phyloP scores from a whole-genome alignment of 352 stramenopile genomes.

The Globisporangium apiculatum region DNA sequence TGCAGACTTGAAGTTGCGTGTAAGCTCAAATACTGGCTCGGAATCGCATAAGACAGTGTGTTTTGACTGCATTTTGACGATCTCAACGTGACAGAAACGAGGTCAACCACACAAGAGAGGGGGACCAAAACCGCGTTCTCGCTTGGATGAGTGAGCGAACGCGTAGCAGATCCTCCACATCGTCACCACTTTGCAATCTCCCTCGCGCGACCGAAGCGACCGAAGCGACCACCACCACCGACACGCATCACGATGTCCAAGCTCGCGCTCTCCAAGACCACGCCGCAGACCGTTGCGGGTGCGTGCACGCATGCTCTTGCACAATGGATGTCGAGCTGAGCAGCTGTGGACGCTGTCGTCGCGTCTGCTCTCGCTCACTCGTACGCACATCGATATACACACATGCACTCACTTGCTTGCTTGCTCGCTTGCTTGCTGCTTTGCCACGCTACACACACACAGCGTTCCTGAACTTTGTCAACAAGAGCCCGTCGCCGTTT shows the following conservation, averaged over 20 bases:
- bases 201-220: neutral
- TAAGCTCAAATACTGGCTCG: too few relatives aligned
- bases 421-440: neutral
- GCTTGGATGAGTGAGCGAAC: too few relatives aligned
- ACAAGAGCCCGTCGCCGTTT: constrained; percentile 92
- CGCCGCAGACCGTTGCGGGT: constrained; percentile 46
- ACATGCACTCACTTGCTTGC: neutral
- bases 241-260: constrained; percentile 20
- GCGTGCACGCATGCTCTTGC: neutral
- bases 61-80: too few relatives aligned
- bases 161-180: too few relatives aligned
- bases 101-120: too few relatives aligned
- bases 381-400: neutral
- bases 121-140: too few relatives aligned
- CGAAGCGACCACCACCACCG: too few relatives aligned
- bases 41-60: too few relatives aligned
- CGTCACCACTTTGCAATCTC: neutral
- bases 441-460: neutral
- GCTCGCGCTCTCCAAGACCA: constrained; percentile 44
- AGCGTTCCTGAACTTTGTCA: constrained; percentile 91
- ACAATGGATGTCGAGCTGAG: too few relatives aligned
- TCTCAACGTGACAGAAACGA: too few relatives aligned
- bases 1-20: too few relatives aligned
- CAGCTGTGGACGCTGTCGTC: too few relatives aligned
- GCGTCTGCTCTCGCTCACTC: neutral